Percentiles rank a stretch among this genome's conserved stretches.
Evolutionary conservation across 1,139 yeast genomes (phyloP).

Genomic region (Geotrichum siamense): DNA sequence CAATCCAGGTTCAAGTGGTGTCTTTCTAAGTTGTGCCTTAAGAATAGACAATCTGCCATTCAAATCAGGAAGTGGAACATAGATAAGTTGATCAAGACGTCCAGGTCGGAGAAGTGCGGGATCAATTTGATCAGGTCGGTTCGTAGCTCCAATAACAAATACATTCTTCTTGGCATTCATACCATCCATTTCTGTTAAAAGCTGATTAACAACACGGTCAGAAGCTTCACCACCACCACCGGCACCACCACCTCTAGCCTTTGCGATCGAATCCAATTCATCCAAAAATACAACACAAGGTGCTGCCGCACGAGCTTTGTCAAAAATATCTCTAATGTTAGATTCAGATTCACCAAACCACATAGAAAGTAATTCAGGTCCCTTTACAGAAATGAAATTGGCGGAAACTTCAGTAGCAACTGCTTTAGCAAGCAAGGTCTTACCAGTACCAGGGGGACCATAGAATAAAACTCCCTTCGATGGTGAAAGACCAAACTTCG

Average conservation of each 20-base stretch:
- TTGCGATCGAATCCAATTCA: conserved; percentile 96
- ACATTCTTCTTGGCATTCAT: conserved; percentile 99
- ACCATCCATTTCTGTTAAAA: conserved; percentile 99
- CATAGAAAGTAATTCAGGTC: conserved; percentile 96
- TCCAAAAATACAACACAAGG: conserved; percentile 97
- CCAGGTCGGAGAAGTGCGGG: conserved; percentile 99
- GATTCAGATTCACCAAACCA: conserved; percentile 99
- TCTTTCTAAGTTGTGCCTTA: conserved; percentile 93
- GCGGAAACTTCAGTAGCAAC: conserved; percentile 98
- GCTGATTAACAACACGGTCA: conserved; percentile 96
- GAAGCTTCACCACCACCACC: conserved; percentile 99
- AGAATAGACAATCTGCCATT: conserved; percentile 87
- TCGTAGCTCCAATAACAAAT: conserved; percentile 97
- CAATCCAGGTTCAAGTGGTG: conserved; percentile 96
- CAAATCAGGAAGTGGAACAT: conserved; percentile 97
- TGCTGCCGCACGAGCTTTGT: conserved; percentile 98
- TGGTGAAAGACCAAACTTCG: conserved; percentile 95
- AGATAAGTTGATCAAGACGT: conserved; percentile 95
- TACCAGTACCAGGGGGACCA: conserved; percentile 99
- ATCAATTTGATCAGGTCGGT: conserved; percentile 97
- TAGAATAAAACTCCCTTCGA: conserved; percentile 96
- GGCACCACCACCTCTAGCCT: conserved; percentile 86
- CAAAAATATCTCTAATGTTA: conserved; percentile 92
- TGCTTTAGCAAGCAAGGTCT: conserved; percentile 93
- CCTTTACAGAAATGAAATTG: conserved; percentile 92